Evolutionary conservation across 1,284 basidiomycete genomes (phyloP), one percentile per base, ranked within the genome.

Genomic region (Tylopilus microsporus): DNA sequence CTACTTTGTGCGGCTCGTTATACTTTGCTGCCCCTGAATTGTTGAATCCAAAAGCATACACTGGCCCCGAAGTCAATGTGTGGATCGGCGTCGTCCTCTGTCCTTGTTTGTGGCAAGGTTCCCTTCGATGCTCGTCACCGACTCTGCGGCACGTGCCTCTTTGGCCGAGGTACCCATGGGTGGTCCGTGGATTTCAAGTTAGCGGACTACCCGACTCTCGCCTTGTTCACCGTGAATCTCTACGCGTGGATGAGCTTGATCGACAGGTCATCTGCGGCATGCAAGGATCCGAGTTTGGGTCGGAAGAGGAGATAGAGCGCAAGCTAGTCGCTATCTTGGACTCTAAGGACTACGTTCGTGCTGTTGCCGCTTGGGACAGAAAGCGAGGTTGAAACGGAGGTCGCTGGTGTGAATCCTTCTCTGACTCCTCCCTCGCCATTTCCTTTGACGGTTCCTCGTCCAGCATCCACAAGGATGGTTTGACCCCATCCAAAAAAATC

Each of bases 91-190:
- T 99, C 60, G 96, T 99, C 10, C 82, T 99, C 12, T 69, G 95
- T 98, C 15, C 82, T 99, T 51, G 94, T 99, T 0, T 98, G 95
- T 72, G 97, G 96, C 55, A 98, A 97, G 76, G 96, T 99, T 1
- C 96, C 96, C 0, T 99, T 99, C 70, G 96, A 99, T 99, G 94
- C 84, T 99, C 45, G 94, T 98, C 63, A 98, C 92, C 47, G 95
- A 92, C 65, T 95, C 96, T n/a, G 73, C 80, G 0, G 83, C 84
- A 49, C 87, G 96, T 56, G 94, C 96, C 3, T 80, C 90, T 0
- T 81, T 99, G 37, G 67, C 82, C 11, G 96, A 99, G 72, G 91
- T 98, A n/a, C 70, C 89, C 94, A 0, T 99, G 96, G 95, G 97
- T 99, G 89, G 76, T 84, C 55, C 93, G 96, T 62, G 94, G 93